Evolutionary conservation across 345 rosid species (phyloP).

Genomic region (Ceriops decandra): DNA sequence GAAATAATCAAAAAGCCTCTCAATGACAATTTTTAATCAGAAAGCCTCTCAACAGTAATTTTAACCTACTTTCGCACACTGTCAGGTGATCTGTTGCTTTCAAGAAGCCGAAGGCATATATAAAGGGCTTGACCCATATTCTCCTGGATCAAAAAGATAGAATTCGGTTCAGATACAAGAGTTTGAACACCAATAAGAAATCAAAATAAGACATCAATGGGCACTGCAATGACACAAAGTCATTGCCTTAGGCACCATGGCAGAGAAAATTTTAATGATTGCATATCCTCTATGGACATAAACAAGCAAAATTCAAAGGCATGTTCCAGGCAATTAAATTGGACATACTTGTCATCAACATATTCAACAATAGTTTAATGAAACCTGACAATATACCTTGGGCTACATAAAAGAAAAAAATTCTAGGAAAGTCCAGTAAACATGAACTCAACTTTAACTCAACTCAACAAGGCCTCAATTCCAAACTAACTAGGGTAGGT

Average conservation of each 20-base stretch:
- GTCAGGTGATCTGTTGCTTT: slow-evolving; percentile 69
- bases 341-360: neutral
- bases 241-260: neutral
- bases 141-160: slow-evolving; percentile 41
- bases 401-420: too few species aligned
- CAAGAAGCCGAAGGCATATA: slow-evolving; percentile 95
- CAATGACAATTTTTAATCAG: neutral
- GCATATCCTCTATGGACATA: neutral
- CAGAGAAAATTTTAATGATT: neutral
- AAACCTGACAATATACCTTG: neutral
- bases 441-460: too few species aligned
- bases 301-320: neutral
- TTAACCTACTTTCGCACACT: slow-evolving; percentile 87
- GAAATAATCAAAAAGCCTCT: neutral
- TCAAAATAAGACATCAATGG: neutral
- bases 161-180: slow-evolving; percentile 15
- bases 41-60: slow-evolving; percentile 1
- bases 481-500: neutral
- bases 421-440: too few species aligned
- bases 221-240: neutral
- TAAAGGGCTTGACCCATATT: slow-evolving; percentile 86
- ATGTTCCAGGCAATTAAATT: neutral
- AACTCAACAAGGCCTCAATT: neutral
- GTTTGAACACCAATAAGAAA: neutral
- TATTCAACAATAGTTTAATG: neutral